Percentiles rank a stretch among this genome's conserved stretches.
These are phyloP conservation scores for Psidium friedrichsthalianum DNA, from an alignment of 345 rosid genomes.

Conservation along the genomic window DNA sequence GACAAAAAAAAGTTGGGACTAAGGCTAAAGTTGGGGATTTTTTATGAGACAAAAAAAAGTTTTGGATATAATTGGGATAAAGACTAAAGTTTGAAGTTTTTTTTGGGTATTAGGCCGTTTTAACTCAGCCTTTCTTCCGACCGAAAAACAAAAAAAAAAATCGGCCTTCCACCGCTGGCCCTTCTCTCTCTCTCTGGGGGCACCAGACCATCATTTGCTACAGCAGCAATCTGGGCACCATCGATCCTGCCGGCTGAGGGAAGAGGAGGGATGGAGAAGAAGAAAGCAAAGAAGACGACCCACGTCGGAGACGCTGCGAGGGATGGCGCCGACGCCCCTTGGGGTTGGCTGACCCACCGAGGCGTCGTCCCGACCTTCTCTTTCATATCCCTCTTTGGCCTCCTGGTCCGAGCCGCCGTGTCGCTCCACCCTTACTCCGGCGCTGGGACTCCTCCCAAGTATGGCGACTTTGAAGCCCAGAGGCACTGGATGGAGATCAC, in stretches of 20 bases:
- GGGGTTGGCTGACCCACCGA: conserved; percentile 33
- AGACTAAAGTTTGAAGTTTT: too few species aligned
- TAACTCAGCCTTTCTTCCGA: too few species aligned
- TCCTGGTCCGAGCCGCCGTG: conserved; percentile 57
- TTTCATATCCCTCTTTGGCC: conserved; percentile 48
- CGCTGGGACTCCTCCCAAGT: conserved; percentile 66
- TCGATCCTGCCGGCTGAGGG: background rate
- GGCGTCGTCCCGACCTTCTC: conserved; percentile 34
- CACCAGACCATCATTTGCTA: background rate
- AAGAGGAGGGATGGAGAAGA: background rate
- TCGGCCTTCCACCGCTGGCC: background rate
- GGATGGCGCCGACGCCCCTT: conserved; percentile 14
- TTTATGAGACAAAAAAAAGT: too few species aligned
- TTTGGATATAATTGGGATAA: too few species aligned
- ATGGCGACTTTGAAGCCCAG: conserved; percentile 93
- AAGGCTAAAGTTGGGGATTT: too few species aligned
- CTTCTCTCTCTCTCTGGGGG: too few species aligned
- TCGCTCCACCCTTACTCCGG: conserved; percentile 81
- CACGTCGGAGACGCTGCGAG: background rate
- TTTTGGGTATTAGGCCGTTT: too few species aligned
- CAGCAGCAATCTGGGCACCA: background rate
- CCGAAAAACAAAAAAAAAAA: too few species aligned
- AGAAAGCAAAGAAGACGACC: background rate
- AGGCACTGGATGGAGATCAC: conserved; percentile 99
- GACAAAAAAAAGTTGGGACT: too few species aligned